phyloP scores from a whole-genome alignment of 306 rosid genomes.

The Castanospermum australe region DNA sequence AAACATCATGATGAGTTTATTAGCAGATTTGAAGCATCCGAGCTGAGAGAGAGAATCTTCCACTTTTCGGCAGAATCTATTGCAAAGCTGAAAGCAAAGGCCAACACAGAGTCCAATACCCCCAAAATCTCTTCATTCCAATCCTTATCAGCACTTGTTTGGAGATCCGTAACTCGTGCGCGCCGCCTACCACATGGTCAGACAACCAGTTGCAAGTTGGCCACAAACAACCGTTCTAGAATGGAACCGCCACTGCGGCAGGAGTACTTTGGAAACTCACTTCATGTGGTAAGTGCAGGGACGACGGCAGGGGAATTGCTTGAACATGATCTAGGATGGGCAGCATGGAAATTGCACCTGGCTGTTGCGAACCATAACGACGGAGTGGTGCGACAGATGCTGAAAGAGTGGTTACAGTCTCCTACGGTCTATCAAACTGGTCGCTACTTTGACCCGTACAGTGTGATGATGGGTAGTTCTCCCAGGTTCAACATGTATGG shows the following conservation, averaged over 20 bases:
- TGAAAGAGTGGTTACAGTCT: slow-evolving; percentile 35
- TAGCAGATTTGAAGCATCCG: slow-evolving; percentile 36
- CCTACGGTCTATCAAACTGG: not conserved
- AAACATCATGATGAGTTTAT: slow-evolving; percentile 44
- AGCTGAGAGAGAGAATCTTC: slow-evolving; percentile 53
- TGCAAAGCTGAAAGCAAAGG: slow-evolving; percentile 58
- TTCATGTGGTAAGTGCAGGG: not conserved
- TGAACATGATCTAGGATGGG: slow-evolving; percentile 49
- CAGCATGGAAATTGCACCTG: slow-evolving; percentile 53
- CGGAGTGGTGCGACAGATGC: not conserved
- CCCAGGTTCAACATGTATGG: slow-evolving; percentile 63
- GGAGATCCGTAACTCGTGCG: slow-evolving; percentile 57
- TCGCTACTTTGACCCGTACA: not conserved
- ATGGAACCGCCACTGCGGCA: slow-evolving; percentile 42
- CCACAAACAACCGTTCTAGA: slow-evolving; percentile 43
- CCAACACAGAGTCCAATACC: slow-evolving; percentile 41
- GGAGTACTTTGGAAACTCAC: slow-evolving; percentile 54
- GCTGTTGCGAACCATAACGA: slow-evolving; percentile 34
- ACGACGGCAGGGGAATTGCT: slow-evolving; percentile 42
- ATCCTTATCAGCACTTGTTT: slow-evolving; percentile 56
- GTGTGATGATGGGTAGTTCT: slow-evolving; percentile 53
- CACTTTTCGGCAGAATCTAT: slow-evolving; percentile 54
- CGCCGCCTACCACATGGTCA: not conserved
- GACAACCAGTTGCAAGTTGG: slow-evolving; percentile 40
- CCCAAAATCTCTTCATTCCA: slow-evolving; percentile 53